These are phyloP conservation scores for Cadophora gregata DNA, from an alignment of 2,329 filamentous ascomycete genomes.

Conservation along the genomic window DNA sequence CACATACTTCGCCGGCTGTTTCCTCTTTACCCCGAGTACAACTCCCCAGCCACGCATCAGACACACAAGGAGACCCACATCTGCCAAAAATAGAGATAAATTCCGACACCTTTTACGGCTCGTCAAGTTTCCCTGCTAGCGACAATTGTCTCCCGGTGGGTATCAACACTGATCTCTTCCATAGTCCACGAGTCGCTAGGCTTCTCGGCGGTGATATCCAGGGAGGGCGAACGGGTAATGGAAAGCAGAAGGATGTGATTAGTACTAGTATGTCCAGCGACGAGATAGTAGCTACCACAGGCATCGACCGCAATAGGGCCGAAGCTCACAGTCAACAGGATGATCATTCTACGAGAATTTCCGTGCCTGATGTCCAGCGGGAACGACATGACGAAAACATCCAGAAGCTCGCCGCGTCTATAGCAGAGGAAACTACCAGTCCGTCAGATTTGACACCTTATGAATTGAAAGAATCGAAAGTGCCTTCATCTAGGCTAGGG, in stretches of 20 bases:
- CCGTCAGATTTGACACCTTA: slow-evolving; percentile 53
- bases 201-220: slow-evolving; percentile 56
- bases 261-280: slow-evolving; percentile 46
- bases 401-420: slow-evolving; percentile 52
- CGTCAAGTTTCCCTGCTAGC: slow-evolving; percentile 37
- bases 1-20: slow-evolving; percentile 51
- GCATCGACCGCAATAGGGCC: slow-evolving; percentile 48
- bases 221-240: slow-evolving; percentile 24
- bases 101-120: slow-evolving; percentile 47
- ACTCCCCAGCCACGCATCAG: slow-evolving; percentile 57
- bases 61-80: slow-evolving; percentile 35
- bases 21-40: slow-evolving; percentile 61
- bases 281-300: slow-evolving; percentile 36
- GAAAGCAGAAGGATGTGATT: slow-evolving; percentile 45
- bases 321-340: slow-evolving; percentile 33
- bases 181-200: slow-evolving; percentile 61
- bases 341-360: neutral
- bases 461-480: slow-evolving; percentile 83
- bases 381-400: slow-evolving; percentile 47
- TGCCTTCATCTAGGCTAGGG: slow-evolving; percentile 86
- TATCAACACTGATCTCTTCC: slow-evolving; percentile 66
- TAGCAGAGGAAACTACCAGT: slow-evolving; percentile 43
- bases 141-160: slow-evolving; percentile 57
- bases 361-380: neutral
- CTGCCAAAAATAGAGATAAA: slow-evolving; percentile 35